Base-by-base conservation (phyloP, 306 rosid species). In the Vigna reflexopilosa region DNA sequence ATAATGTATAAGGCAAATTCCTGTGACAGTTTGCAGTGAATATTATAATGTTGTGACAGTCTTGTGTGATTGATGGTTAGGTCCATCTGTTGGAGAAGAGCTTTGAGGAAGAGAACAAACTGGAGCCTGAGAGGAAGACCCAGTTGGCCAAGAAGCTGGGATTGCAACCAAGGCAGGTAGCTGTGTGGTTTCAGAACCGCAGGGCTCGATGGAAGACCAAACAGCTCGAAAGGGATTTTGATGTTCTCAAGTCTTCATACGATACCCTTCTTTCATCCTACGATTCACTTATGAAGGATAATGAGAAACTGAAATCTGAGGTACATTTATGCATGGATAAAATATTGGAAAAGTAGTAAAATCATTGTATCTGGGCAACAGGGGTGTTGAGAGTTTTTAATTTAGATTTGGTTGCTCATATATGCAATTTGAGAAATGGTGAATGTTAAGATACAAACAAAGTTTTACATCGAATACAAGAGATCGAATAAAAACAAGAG, bases 181-280 rank as follows among this genome's bases (percentile, higher is more conserved):
- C 99, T 20, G 98, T 95, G 44, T 95, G 99, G 99, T 95, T 93
- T 75, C 99, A 95, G 86, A 95, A 95, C 88, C 98, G 99, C 87
- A 85, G 98, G 55, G 98, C 99, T 59, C 83, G 99, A 13, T 95
- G 99, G 99, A 95, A 95, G 91, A 95, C 97, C n/a, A 95, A 95
- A 86, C 99, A 95, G 81, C 97, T 95, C n/a, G 99, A 95, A 84
- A 90, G 91, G 72, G 98, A 92, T 80, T 95, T 79, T 84, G 98
- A 95, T 85, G 86, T 85, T 84, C 98, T 95, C 72, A 95, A 88
- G 84, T 86, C 98, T 66, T 86, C 95, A 61, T 91, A 91, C 71
- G 99, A 91, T 76, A 77, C 98, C 64, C 93, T 95, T 55, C 84
- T 80, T 80, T 86, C 92, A 4, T 85, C 86, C 52, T 85, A 86